These are phyloP conservation scores for Marvania coccoides DNA, from an alignment of 139 green algal species.

Conservation along the genomic window DNA sequence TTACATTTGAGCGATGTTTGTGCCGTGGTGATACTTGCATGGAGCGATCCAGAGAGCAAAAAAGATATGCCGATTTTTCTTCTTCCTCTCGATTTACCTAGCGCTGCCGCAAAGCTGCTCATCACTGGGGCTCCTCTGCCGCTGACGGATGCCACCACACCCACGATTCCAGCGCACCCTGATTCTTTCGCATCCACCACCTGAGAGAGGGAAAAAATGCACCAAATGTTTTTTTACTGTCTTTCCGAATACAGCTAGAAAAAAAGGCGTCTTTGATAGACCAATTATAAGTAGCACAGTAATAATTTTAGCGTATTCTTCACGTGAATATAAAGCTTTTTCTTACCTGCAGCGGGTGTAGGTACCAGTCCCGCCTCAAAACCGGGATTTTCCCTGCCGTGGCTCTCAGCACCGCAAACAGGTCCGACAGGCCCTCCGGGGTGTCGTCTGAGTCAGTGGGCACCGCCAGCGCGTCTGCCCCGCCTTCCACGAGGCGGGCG, in stretches of 20 bases:
- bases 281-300: too few relatives aligned
- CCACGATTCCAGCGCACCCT: slow-evolving; percentile 63
- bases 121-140: slow-evolving; percentile 56
- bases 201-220: slow-evolving; percentile 23
- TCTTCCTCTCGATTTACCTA: too few relatives aligned
- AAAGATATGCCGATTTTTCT: too few relatives aligned
- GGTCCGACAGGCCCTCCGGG: slow-evolving; percentile 41
- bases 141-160: slow-evolving; percentile 43
- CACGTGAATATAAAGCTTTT: too few relatives aligned
- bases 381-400: slow-evolving; percentile 38
- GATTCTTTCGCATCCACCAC: slow-evolving; percentile 67
- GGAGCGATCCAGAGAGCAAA: too few relatives aligned
- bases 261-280: too few relatives aligned
- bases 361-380: slow-evolving; percentile 60
- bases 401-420: not conserved
- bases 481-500: slow-evolving; percentile 13
- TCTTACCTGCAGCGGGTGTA: slow-evolving; percentile 62
- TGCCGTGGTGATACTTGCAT: too few relatives aligned
- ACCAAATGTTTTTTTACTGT: too few relatives aligned
- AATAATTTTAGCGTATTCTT: too few relatives aligned
- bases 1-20: too few relatives aligned
- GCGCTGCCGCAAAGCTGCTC: slow-evolving; percentile 49
- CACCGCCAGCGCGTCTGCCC: slow-evolving; percentile 59
- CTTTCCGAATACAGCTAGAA: too few relatives aligned
- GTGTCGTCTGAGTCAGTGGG: slow-evolving; percentile 57